phyloP scores from a whole-genome alignment of 306 rosid genomes.

The Vigna mungo region DNA sequence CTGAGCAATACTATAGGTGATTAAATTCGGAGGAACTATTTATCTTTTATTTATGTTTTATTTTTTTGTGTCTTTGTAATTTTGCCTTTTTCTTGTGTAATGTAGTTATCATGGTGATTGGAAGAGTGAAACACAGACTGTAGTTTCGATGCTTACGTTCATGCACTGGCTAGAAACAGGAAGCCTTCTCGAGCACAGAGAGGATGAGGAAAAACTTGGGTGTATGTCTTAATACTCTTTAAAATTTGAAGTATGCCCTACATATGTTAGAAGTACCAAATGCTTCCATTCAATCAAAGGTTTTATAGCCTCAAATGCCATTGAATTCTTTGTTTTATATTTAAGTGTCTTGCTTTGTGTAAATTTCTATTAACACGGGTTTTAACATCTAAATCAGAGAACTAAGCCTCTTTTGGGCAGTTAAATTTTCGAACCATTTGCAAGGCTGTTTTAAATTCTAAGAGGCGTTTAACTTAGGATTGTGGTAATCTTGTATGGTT shows the following conservation, averaged over 20 bases:
- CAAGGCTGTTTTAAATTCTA: not conserved
- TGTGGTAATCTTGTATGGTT: conserved; percentile 15
- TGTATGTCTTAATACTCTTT: conserved; percentile 55
- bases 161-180: conserved; percentile 95
- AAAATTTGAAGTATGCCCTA: not conserved
- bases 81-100: not conserved
- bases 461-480: conserved; percentile 11
- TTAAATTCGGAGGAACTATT: not conserved
- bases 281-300: not conserved
- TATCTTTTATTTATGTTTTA: not conserved
- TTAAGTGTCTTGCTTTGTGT: not conserved
- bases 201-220: conserved; percentile 82
- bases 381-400: not conserved
- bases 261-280: not conserved
- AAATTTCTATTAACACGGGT: not conserved
- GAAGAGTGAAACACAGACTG: conserved; percentile 90
- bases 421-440: not conserved
- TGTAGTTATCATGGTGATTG: conserved; percentile 92
- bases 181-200: conserved; percentile 75
- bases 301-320: not conserved
- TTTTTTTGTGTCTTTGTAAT: conserved; percentile 25
- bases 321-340: not conserved
- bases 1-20: conserved; percentile 80
- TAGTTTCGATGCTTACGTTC: conserved; percentile 82
- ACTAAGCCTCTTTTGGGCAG: not conserved